Evolutionary conservation across 441 rosid species (phyloP).

Genomic region (Corymbia calophylla): DNA sequence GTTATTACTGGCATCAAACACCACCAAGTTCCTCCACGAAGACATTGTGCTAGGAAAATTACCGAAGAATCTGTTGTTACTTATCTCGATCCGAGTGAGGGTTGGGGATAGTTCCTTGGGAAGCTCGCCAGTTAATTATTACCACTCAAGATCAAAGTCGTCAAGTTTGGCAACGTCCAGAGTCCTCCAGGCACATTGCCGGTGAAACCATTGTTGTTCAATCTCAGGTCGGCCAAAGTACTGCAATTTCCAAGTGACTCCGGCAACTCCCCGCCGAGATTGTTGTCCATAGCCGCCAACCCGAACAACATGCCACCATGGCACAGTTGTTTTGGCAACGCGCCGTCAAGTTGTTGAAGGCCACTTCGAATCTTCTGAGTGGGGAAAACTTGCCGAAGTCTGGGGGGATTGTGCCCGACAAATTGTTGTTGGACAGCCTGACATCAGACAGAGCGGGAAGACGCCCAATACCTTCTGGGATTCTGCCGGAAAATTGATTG

Average conservation of each 20-base stretch:
- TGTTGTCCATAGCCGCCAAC: slow-evolving; percentile 30
- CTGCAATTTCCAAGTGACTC: slow-evolving; percentile 40
- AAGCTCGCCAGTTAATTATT: slow-evolving; percentile 44
- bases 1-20: slow-evolving; percentile 42
- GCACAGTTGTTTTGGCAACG: slow-evolving; percentile 44
- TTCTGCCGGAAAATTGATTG: slow-evolving; percentile 44
- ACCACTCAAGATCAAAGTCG: slow-evolving; percentile 7
- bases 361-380: slow-evolving; percentile 29
- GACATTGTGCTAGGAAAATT: slow-evolving; percentile 23
- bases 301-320: slow-evolving; percentile 29
- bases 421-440: slow-evolving; percentile 30
- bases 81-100: slow-evolving; percentile 25
- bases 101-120: slow-evolving; percentile 25
- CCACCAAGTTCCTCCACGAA: slow-evolving; percentile 25
- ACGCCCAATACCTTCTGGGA: slow-evolving; percentile 34
- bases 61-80: slow-evolving; percentile 45
- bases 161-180: slow-evolving; percentile 30
- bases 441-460: slow-evolving; percentile 28
- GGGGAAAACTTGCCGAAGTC: slow-evolving; percentile 36
- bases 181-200: slow-evolving; percentile 44
- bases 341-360: slow-evolving; percentile 34
- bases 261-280: slow-evolving; percentile 47
- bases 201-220: slow-evolving; percentile 25
- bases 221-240: slow-evolving; percentile 7
- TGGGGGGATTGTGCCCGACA: slow-evolving; percentile 43